Evolutionary conservation across 2,329 filamentous ascomycete species (phyloP).

Genomic region (Aspergillus quadricinctus): DNA sequence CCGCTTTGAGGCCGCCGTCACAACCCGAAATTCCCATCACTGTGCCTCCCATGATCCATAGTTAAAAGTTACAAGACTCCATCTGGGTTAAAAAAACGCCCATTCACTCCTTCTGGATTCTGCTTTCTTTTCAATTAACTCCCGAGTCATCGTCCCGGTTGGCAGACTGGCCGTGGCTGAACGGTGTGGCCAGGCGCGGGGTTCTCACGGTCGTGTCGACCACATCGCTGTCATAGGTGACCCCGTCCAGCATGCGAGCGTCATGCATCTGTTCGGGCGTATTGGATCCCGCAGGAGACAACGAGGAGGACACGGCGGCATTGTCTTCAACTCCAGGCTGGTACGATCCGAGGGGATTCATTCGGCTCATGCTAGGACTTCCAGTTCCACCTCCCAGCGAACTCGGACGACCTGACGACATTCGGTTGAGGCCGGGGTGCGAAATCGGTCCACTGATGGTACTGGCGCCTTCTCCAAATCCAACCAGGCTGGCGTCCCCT

Average conservation of each 20-base stretch:
- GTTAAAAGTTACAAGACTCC: neutral
- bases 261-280: constrained; percentile 46
- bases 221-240: constrained; percentile 58
- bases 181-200: constrained; percentile 47
- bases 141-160: neutral
- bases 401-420: constrained; percentile 36
- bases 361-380: constrained; percentile 34
- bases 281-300: constrained; percentile 32
- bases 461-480: constrained; percentile 87
- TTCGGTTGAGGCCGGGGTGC: constrained; percentile 49
- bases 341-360: constrained; percentile 25
- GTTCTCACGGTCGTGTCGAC: constrained; percentile 62
- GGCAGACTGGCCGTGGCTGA: constrained; percentile 8
- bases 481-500: constrained; percentile 76
- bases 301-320: constrained; percentile 39
- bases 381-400: constrained; percentile 26
- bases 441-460: constrained; percentile 73
- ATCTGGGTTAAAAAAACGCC: neutral
- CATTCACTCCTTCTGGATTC: neutral
- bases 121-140: neutral
- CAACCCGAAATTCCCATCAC: neutral
- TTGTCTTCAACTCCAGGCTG: constrained; percentile 30
- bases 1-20: neutral
- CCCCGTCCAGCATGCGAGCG: constrained; percentile 63
- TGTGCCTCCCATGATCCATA: neutral